Evolutionary conservation across 768 basidiomycete genomes (phyloP), one percentile per base, ranked within the genome.

Genomic region (Steccherinum ochraceum): DNA sequence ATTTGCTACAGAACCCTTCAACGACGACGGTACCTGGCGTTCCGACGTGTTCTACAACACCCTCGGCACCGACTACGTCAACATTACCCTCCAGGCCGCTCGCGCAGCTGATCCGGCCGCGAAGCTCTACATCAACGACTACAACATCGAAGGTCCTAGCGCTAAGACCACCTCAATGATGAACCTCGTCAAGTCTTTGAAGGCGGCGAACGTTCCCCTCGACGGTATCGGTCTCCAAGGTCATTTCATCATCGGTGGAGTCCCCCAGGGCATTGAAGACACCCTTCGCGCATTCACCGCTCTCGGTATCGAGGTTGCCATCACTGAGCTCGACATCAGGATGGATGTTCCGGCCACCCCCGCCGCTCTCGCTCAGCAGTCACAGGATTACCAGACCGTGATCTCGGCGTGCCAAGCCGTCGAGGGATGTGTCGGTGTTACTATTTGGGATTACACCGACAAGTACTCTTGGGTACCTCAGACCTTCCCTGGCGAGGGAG

Each of bases 311-410:
- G 83, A 85, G 56, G 78, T 84, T 21, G 83, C 82, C 11, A 76
- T 84, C 56, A 86, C 84, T 2, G 84, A 84, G 60, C 73, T 86
- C 45, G 83, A 86, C 59, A 80, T 80, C 57, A 72, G 83, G 45
- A 80, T 83, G 71, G 71, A 70, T 5, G 66, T 78, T 11, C 82
- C 81, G 12, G 72, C 67, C 12, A 80, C 79, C 2, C 55, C 62
- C 5, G 74, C 73, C 1, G 66, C 75, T 26, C 68, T 79, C 27
- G 69, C 64, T 24, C 79, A 83, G 59, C 81, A 85, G 58, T 68
- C 75, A 59, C 68, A 66, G 53, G 82, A 85, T 60, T 85, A 83
- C 56, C 65, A 74, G 62, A 72, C 69, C 23, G 75, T 83, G 40
- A 72, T 84, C 48, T 52, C 64, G n/a, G 76, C 80, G 12, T 85